Evolutionary conservation across 495 filamentous ascomycete genomes (phyloP).

Genomic region (Stereocaulon alpinum): DNA sequence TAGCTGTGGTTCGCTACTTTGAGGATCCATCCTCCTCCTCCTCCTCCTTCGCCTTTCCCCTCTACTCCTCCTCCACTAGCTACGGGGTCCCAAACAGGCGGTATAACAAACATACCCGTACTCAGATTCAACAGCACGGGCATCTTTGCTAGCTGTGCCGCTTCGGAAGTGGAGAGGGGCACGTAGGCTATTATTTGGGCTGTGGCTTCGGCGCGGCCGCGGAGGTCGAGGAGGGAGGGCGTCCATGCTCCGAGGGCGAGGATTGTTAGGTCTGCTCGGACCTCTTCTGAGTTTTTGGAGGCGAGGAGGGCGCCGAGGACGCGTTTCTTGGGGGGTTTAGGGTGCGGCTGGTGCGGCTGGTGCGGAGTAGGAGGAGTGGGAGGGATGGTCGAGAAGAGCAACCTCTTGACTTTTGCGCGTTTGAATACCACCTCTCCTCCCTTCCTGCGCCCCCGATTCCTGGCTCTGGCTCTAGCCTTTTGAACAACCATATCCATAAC

Average conservation of each 20-base stretch:
- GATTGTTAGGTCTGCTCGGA: constrained; percentile 63
- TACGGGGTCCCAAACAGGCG: constrained; percentile 36
- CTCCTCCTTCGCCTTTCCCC: too few species aligned
- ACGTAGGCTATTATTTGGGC: constrained; percentile 78
- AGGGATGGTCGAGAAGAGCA: too few species aligned
- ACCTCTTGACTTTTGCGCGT: too few species aligned
- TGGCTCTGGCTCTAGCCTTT: constrained; percentile 35
- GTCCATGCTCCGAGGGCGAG: constrained; percentile 86
- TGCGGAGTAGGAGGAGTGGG: too few species aligned
- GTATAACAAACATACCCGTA: constrained; percentile 74
- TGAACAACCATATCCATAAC: constrained; percentile 49
- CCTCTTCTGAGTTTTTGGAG: too few species aligned
- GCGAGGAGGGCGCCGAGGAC: too few species aligned
- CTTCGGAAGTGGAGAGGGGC: constrained; percentile 55
- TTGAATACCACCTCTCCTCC: too few species aligned
- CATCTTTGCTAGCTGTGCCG: constrained; percentile 47
- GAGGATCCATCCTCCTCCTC: constrained; percentile 46
- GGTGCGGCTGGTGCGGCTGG: too few species aligned
- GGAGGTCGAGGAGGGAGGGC: constrained; percentile 60
- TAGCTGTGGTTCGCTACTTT: constrained; percentile 77
- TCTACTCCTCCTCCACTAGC: too few species aligned
- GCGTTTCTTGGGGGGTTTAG: too few species aligned
- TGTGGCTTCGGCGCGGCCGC: constrained; percentile 63
- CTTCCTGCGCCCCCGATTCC: constrained; percentile 18
- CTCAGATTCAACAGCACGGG: constrained; percentile 72